Evolutionary conservation across 2,329 filamentous ascomycete species (phyloP).

Genomic region (Xylaria multiplex): DNA sequence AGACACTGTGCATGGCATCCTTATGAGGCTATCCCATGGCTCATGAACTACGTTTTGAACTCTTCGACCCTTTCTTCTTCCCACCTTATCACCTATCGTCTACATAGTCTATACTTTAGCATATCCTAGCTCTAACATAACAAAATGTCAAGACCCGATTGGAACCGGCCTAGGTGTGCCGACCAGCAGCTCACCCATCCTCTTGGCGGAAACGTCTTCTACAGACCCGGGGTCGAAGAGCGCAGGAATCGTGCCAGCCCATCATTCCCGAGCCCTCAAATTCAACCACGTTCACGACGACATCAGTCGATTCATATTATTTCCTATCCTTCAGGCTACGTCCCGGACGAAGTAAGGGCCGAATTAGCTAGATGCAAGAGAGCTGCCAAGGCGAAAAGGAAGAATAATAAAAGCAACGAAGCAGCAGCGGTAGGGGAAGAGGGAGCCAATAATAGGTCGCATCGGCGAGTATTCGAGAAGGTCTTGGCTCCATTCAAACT

Average conservation of each 20-base stretch:
- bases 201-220: constrained; percentile 45
- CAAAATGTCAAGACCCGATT: constrained; percentile 44
- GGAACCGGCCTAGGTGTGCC: constrained; percentile 33
- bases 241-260: constrained; percentile 40
- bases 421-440: constrained; percentile 22
- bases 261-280: constrained; percentile 54
- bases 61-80: constrained; percentile 22
- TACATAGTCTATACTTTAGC: neutral
- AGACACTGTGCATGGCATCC: constrained; percentile 12
- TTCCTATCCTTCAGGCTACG: constrained; percentile 56
- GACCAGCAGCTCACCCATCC: constrained; percentile 39
- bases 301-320: constrained; percentile 65
- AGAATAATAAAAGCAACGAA: constrained; percentile 38
- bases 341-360: constrained; percentile 57
- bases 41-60: constrained; percentile 29
- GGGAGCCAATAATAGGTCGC: constrained; percentile 44
- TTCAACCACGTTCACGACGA: constrained; percentile 60
- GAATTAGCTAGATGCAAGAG: constrained; percentile 45
- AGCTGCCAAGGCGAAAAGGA: constrained; percentile 38
- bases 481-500: constrained; percentile 49
- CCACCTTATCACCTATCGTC: constrained; percentile 5
- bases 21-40: constrained; percentile 15
- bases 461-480: constrained; percentile 50
- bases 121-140: constrained; percentile 40
- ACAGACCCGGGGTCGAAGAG: constrained; percentile 44